Conservation (phyloP, 2,329 filamentous ascomycete species). For the Dendryphion nanum region DNA sequence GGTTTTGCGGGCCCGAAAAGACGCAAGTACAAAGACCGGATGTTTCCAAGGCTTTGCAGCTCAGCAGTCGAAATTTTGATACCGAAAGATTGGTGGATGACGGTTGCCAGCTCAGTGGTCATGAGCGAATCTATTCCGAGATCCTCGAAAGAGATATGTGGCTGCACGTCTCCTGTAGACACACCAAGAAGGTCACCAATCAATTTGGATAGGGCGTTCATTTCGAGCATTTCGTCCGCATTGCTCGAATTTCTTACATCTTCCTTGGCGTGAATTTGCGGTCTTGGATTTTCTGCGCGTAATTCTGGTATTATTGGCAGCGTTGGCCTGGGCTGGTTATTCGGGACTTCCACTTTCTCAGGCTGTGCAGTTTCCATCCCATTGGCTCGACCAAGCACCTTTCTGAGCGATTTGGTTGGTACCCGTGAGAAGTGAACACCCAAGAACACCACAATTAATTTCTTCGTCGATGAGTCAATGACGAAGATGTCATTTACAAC, state of each 20-base stretch:
- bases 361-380: no score
- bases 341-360: neutral
- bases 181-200: constrained; percentile 11
- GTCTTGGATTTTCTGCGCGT: no score
- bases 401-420: neutral
- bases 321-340: neutral
- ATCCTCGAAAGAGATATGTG: constrained; percentile 5
- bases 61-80: no score
- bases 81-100: no score
- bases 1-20: no score
- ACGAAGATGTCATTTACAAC: constrained; percentile 1
- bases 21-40: no score
- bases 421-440: neutral
- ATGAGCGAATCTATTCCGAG: constrained; percentile 54
- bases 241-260: neutral
- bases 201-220: no score
- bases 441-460: neutral
- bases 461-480: neutral
- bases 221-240: neutral
- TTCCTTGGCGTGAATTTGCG: neutral
- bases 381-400: neutral
- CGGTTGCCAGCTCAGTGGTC: constrained; percentile 50
- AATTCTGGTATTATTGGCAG: no score
- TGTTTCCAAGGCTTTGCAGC: no score
- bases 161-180: constrained; percentile 12